A percentile compares a stretch with the other conserved stretches of the same genome.
Conservation (phyloP, 768 basidiomycete species). For the Xerocomellus amylosporus region DNA sequence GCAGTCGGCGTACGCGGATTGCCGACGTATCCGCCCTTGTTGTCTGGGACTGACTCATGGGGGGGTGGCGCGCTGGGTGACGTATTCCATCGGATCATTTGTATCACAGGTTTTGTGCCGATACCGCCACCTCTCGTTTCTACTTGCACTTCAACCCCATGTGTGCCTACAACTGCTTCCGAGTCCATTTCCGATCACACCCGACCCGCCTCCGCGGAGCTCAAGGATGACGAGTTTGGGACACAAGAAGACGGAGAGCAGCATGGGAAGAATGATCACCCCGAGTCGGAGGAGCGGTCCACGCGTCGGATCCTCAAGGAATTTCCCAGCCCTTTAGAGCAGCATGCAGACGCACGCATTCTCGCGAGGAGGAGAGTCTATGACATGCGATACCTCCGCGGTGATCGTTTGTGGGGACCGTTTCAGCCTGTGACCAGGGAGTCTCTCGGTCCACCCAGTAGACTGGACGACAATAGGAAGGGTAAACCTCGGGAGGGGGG, state of each 20-base stretch:
- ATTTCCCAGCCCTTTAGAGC: constrained; percentile 17
- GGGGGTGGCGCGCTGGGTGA: constrained; percentile 33
- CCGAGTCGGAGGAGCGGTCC: background rate
- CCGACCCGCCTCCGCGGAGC: background rate
- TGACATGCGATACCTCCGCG: constrained; percentile 31
- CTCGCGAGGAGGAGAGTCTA: constrained; percentile 31
- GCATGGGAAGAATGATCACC: background rate
- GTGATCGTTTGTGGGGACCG: constrained; percentile 30
- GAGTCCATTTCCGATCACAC: background rate
- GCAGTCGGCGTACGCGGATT: constrained; percentile 23
- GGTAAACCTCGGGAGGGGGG: background rate
- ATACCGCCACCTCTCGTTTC: constrained; percentile 16
- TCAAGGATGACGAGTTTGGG: background rate
- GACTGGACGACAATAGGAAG: background rate
- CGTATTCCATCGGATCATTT: constrained; percentile 42
- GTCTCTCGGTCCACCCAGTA: background rate
- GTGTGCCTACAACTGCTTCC: background rate
- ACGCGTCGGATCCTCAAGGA: background rate
- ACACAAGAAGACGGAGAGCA: background rate
- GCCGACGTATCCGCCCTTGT: constrained; percentile 7
- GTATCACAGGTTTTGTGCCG: constrained; percentile 43
- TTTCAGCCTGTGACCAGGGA: constrained; percentile 19
- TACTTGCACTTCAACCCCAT: background rate
- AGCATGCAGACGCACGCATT: constrained; percentile 24
- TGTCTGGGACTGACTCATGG: constrained; percentile 21